Percentiles rank a stretch among this genome's conserved stretches.
Evolutionary conservation across 1,139 yeast genomes (phyloP).

Genomic region (Geotrichum phurueaensis): DNA sequence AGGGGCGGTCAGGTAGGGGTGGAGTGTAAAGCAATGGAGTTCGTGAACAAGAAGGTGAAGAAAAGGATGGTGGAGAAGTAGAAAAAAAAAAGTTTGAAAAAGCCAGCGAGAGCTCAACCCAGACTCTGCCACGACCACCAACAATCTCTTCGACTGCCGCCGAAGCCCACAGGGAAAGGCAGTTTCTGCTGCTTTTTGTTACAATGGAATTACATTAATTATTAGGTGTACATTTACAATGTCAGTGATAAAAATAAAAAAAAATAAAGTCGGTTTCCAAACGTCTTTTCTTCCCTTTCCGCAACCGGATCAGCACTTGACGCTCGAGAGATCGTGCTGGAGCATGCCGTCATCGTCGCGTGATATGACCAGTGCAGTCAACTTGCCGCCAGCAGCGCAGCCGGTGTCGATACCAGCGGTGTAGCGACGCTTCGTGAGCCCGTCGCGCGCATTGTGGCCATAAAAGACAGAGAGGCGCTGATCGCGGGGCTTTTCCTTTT

Average conservation of each 20-base stretch:
- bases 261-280: neutral
- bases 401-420: constrained; percentile 79
- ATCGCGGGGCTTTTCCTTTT: constrained; percentile 33
- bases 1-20: neutral
- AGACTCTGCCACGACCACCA: neutral
- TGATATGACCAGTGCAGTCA: constrained; percentile 59
- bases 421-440: constrained; percentile 58
- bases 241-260: neutral
- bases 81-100: neutral
- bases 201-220: too few species aligned
- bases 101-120: neutral
- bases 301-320: constrained; percentile 1
- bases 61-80: neutral
- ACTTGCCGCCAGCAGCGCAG: constrained; percentile 67
- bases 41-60: neutral
- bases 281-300: neutral
- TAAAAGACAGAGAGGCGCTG: constrained; percentile 56
- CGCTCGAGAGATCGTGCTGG: constrained; percentile 6
- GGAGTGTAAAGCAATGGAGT: neutral
- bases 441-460: constrained; percentile 85
- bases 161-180: too few species aligned
- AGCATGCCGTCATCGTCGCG: constrained; percentile 15
- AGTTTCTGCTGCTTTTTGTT: too few species aligned
- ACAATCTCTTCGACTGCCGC: neutral
- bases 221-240: neutral